Percentiles rank a stretch among this genome's conserved stretches.
These are phyloP conservation scores for Bacterosira constricta DNA, from an alignment of 108 stramenopile species.

Conservation along the genomic window DNA sequence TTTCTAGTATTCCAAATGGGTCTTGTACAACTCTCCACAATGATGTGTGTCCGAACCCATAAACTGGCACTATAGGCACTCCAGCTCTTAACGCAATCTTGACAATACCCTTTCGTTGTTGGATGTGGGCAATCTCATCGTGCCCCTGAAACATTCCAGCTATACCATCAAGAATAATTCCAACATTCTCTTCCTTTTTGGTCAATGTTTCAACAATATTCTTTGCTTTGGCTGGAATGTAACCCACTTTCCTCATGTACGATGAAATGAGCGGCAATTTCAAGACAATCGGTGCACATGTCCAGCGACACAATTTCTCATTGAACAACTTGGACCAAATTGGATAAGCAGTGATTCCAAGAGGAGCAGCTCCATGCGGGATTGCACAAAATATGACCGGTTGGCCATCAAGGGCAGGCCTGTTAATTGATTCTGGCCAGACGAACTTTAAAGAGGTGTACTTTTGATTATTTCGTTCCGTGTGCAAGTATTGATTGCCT, in stretches of 20 bases:
- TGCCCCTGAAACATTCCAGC: slow-evolving; percentile 70
- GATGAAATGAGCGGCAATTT: slow-evolving; percentile 55
- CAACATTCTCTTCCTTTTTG: slow-evolving; percentile 71
- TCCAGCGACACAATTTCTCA: slow-evolving; percentile 65
- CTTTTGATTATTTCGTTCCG: slow-evolving; percentile 70
- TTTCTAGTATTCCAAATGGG: slow-evolving; percentile 66
- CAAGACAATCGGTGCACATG: slow-evolving; percentile 61
- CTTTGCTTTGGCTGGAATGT: slow-evolving; percentile 68
- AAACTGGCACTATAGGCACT: slow-evolving; percentile 65
- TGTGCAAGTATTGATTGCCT: slow-evolving; percentile 65
- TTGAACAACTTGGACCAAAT: slow-evolving; percentile 71
- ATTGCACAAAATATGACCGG: slow-evolving; percentile 63
- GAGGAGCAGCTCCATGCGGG: slow-evolving; percentile 67
- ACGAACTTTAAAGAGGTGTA: slow-evolving; percentile 54
- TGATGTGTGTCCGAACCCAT: slow-evolving; percentile 69
- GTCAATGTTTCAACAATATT: slow-evolving; percentile 59
- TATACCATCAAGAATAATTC: slow-evolving; percentile 74
- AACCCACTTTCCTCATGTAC: slow-evolving; percentile 62
- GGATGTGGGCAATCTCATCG: slow-evolving; percentile 56
- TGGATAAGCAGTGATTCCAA: slow-evolving; percentile 71
- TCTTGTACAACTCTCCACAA: slow-evolving; percentile 62
- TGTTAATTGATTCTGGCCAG: slow-evolving; percentile 55
- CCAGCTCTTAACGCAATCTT: slow-evolving; percentile 71
- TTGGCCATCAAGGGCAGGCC: slow-evolving; percentile 35
- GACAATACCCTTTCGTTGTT: slow-evolving; percentile 67